Evolutionary conservation across 78 protist genomes (phyloP), one percentile per base, ranked within the genome.

Genomic region (Pigoraptor vietnamica): DNA sequence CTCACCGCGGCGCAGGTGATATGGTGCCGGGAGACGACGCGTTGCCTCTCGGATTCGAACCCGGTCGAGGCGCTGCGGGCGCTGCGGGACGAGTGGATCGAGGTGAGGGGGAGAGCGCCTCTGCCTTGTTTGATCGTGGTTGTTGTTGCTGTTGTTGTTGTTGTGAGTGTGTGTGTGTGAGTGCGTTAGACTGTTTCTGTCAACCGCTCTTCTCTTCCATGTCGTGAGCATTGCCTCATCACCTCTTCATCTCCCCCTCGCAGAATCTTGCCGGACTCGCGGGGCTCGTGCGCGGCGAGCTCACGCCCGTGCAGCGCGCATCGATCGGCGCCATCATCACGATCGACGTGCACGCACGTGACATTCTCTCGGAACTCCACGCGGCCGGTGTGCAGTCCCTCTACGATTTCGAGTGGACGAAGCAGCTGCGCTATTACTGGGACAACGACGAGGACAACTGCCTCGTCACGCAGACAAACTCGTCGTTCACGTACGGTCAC

Each of bases 271-370:
- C 37, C 24, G 88, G 33, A 19, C 86, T 92, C 37, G 96, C 92
- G 23, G 81, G 2, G 37, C 25, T 90, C 35, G 55, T 67, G n/a
- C 88, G 89, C 29, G 10, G 39, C 32, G 29, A 90, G 14, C 88
- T 97, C 37, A 37, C 92, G 56, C 35, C n/a, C 33, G 84, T 96
- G 48, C 93, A 92, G 23, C 92, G 97, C 6, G 39, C 24, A 32
- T 19, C 83, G 6, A 1, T 98, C n/a, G 93, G 90, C 1, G 94
- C 99, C 0, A 87, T 98, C 33, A 95, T 97, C 81, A 91, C 92
- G 25, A 55, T 97, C 29, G 97, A 96, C 81, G 98, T 98, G 48
- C 99, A 98, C 90, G 94, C 93, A 19, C 93, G 98, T 9, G 99
- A 98, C 86, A 93, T 96, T 35, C 92, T 95, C 29, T 83, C 86